These are phyloP conservation scores for Eutrema yunnanense DNA, from an alignment of 345 rosid genomes.

Conservation along the genomic window DNA sequence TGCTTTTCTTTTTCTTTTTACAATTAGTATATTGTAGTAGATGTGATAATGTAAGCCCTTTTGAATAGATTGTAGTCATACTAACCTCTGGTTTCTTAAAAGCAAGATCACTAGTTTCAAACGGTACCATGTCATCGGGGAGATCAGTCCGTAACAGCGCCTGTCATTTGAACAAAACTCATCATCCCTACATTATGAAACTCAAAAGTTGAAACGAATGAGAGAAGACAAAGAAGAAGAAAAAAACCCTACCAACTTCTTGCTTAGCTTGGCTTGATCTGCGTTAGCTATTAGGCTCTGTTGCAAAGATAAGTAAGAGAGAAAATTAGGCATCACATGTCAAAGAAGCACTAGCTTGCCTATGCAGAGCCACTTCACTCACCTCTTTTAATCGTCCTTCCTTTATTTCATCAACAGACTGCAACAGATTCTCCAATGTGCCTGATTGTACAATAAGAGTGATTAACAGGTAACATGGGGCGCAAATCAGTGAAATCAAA, in stretches of 20 bases:
- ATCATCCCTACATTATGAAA: neutral
- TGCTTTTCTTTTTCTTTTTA: too few species aligned
- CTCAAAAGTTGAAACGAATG: neutral
- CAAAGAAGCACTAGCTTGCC: neutral
- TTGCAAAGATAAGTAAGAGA: conserved; percentile 5
- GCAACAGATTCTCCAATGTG: conserved; percentile 68
- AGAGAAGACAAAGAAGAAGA: neutral
- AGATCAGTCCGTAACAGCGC: conserved; percentile 83
- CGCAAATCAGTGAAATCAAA: neutral
- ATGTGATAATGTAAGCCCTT: neutral
- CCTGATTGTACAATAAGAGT: conserved; percentile 35
- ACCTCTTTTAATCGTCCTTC: conserved; percentile 63
- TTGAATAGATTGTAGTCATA: neutral
- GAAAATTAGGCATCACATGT: conserved; percentile 5
- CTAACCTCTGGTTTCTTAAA: conserved; percentile 87
- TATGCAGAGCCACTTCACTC: conserved; percentile 3
- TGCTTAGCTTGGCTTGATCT: conserved; percentile 74
- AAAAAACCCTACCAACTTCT: conserved; percentile 52
- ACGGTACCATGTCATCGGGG: conserved; percentile 87
- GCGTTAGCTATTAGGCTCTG: conserved; percentile 52
- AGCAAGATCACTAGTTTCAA: conserved; percentile 49
- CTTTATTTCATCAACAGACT: conserved; percentile 61
- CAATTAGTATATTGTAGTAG: neutral
- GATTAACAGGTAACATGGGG: neutral
- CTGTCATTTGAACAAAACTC: conserved; percentile 34